A percentile compares a stretch with the other conserved stretches of the same genome.
Evolutionary conservation across 2,329 filamentous ascomycete genomes (phyloP).

Genomic region (Colletotrichum phormii): DNA sequence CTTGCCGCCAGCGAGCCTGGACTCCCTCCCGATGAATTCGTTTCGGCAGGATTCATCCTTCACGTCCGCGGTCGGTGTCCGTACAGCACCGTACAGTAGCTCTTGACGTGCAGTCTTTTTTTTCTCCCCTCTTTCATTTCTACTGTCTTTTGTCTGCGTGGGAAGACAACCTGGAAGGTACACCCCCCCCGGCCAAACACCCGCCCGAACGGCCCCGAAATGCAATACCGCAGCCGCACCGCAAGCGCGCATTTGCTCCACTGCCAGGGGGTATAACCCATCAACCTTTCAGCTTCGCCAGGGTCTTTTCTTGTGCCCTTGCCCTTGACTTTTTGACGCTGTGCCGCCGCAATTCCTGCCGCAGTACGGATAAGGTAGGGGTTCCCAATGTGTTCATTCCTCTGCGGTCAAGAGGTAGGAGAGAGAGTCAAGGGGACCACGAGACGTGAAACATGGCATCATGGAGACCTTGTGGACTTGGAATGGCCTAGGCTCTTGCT

Average conservation of each 20-base stretch:
- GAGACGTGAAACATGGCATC: not conserved
- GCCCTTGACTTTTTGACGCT: slow-evolving; percentile 9
- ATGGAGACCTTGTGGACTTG: not conserved
- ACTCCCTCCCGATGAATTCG: not conserved
- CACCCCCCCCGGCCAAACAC: not conserved
- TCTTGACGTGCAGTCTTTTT: no score
- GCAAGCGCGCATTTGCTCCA: slow-evolving; percentile 15
- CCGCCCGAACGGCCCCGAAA: not conserved
- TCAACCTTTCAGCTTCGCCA: slow-evolving; percentile 18
- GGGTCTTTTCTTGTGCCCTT: not conserved
- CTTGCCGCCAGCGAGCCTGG: slow-evolving; percentile 13
- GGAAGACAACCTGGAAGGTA: not conserved
- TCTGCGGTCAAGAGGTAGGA: not conserved
- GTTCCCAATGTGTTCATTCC: slow-evolving; percentile 5
- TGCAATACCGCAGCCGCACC: not conserved
- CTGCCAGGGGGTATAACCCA: not conserved
- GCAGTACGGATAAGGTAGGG: not conserved
- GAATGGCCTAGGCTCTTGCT: not conserved
- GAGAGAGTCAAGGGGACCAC: not conserved
- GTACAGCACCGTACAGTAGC: not conserved
- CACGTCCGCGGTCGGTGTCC: not conserved
- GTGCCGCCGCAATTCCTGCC: not conserved
- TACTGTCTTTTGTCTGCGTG: not conserved
- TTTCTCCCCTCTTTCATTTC: not conserved
- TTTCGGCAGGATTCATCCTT: not conserved